phyloP scores from a whole-genome alignment of 2,329 filamentous ascomycete genomes.

The Venturiaceae sp. region DNA sequence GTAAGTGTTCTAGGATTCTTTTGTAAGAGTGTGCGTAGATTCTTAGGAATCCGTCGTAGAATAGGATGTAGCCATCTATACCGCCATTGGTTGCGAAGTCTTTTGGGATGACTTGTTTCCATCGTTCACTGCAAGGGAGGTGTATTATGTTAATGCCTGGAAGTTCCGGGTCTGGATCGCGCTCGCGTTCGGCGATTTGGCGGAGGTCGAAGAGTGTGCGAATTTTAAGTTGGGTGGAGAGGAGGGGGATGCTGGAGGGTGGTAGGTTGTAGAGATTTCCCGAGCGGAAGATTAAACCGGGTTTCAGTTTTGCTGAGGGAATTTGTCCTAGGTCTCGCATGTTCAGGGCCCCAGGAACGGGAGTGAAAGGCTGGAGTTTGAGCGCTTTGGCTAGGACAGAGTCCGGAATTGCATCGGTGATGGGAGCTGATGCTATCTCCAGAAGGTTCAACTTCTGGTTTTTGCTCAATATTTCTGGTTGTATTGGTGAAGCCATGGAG shows the following conservation, averaged over 20 bases:
- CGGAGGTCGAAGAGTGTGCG: conserved; percentile 12
- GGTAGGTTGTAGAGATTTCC: conserved; percentile 7
- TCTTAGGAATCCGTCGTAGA: conserved; percentile 13
- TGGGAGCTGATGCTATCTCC: background rate
- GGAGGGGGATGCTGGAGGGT: background rate
- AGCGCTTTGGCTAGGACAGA: background rate
- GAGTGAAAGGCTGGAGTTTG: conserved; percentile 10
- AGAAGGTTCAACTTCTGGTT: background rate
- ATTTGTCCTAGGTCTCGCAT: conserved; percentile 12
- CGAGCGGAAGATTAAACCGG: conserved; percentile 11
- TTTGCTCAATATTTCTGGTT: too few relatives aligned
- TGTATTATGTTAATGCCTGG: conserved; percentile 10
- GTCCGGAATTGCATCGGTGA: background rate
- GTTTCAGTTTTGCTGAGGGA: conserved; percentile 5
- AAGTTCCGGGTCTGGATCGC: conserved; percentile 6
- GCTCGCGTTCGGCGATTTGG: conserved; percentile 5
- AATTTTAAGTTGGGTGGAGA: conserved; percentile 9
- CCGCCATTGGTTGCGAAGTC: conserved; percentile 9
- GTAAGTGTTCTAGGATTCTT: conserved; percentile 11
- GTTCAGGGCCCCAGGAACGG: conserved; percentile 12
- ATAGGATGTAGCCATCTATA: conserved; percentile 11
- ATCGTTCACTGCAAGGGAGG: background rate
- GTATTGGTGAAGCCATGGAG: too few relatives aligned
- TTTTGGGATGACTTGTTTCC: conserved; percentile 1
- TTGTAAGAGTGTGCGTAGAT: conserved; percentile 11